phyloP scores from a whole-genome alignment of 2,329 filamentous ascomycete species.

The Colletotrichum liriopes region DNA sequence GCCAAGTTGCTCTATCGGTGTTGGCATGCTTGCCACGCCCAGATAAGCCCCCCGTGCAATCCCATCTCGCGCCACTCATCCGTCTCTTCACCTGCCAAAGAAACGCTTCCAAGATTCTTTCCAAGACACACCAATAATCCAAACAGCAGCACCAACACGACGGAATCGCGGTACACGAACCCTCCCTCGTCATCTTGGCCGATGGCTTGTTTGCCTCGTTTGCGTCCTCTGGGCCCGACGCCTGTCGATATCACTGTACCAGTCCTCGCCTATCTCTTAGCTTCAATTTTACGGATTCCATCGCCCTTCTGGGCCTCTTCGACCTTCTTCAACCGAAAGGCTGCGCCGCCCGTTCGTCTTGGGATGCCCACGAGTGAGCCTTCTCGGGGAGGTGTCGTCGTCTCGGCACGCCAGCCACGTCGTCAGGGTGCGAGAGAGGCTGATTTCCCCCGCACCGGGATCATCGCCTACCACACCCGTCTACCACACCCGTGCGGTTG shows the following conservation, averaged over 20 bases:
- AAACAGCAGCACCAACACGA: constrained; percentile 15
- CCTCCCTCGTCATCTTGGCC: background rate
- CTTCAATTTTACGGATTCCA: constrained; percentile 9
- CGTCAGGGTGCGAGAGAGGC: constrained; percentile 27
- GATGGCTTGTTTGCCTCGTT: background rate
- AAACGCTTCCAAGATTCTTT: constrained; percentile 1
- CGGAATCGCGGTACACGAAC: background rate
- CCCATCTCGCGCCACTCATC: background rate
- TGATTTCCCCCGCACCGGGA: constrained; percentile 36
- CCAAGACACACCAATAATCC: constrained; percentile 6
- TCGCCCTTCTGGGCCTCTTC: constrained; percentile 10
- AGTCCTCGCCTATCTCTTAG: constrained; percentile 37
- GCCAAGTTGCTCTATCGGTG: constrained; percentile 42
- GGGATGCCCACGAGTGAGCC: constrained; percentile 17
- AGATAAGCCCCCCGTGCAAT: constrained; percentile 25
- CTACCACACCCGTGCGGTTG: constrained; percentile 13
- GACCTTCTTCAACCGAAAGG: constrained; percentile 26
- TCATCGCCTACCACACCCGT: constrained; percentile 20
- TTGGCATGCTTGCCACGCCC: constrained; percentile 35
- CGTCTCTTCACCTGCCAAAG: constrained; percentile 19
- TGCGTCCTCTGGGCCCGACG: background rate
- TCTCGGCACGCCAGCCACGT: constrained; percentile 37
- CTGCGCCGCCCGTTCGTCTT: constrained; percentile 10
- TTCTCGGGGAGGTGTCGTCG: constrained; percentile 38
- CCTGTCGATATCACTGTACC: constrained; percentile 13